Base-by-base conservation (phyloP, 2,329 filamentous ascomycete genomes). In the Tolypocladium ovalisporum region DNA sequence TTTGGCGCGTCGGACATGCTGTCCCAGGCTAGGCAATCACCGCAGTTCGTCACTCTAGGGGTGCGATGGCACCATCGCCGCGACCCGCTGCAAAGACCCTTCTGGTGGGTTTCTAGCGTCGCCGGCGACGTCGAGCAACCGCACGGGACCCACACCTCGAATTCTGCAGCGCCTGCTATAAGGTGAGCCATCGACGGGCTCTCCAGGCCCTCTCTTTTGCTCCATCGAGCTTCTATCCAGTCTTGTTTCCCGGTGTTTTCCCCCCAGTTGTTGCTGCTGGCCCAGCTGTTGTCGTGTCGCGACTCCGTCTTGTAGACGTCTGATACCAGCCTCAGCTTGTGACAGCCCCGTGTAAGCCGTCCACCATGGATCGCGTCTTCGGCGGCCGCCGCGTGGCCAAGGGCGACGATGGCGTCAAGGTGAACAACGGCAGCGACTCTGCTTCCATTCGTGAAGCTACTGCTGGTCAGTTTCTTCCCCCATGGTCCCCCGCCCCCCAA, bases 51-150 rank as follows among this genome's bases (percentile, higher is more conserved):
- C 59, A 60, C 54, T 22, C 39, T 22, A 56, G 58, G 61, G 61
- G 61, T 56, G 52, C 57, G 59, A 62, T 62, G 59, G 51, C 61
- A 62, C 59, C 61, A 62, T 62, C 56, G 32, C n/a, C 42, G n/a
- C 52, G 61, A 59, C 61, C 61, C 61, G 58, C 57, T 24, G 15
- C 13, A 19, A 15, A 24, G 22, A 32, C 4, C 27, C 53, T 51
- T 57, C 49, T 49, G 36, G 55, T 59, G 56, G 59, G 56, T 52
- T 57, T 55, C 35, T 35, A 27, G 32, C 36, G 37, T 40, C 22
- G 36, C 13, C n/a, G 17, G 35, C 32, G 32, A 36, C 40, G 34
- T 35, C 54, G 42, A 34, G 39, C 54, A 32, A 27, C 54, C 32
- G 24, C 27, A 8, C 8, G 22, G 24, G 37, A 24, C 49, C 55